Conservation (phyloP, 306 rosid genomes). For the Quercus rubra region DNA sequence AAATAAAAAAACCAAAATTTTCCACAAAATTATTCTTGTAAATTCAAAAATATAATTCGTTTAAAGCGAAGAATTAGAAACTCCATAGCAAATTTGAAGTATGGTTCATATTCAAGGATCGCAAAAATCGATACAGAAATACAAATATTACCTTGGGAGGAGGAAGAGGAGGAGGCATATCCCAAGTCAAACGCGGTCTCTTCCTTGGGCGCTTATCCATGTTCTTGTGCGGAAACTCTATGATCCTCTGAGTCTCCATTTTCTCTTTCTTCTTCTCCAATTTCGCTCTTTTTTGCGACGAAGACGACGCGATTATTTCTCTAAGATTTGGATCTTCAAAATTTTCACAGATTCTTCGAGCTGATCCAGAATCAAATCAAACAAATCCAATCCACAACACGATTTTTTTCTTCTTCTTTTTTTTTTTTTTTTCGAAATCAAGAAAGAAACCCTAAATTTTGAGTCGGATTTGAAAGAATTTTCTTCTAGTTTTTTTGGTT, state of each 20-base stretch:
- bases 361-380: not conserved
- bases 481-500: too few relatives aligned
- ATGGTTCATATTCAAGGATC: not conserved
- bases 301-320: conserved; percentile 1
- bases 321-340: conserved; percentile 10
- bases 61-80: too few relatives aligned
- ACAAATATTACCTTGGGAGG: conserved; percentile 47
- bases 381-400: not conserved
- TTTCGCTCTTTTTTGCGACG: not conserved
- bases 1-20: too few relatives aligned
- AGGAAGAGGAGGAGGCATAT: conserved; percentile 59
- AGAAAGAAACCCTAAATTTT: not conserved
- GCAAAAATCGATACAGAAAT: not conserved
- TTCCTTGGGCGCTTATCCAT: conserved; percentile 80
- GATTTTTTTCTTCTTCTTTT: not conserved
- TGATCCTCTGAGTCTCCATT: conserved; percentile 76
- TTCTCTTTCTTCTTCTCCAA: conserved; percentile 13
- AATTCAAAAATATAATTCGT: too few relatives aligned
- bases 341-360: not conserved
- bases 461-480: not conserved
- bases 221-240: conserved; percentile 64
- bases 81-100: too few relatives aligned
- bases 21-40: too few relatives aligned
- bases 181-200: conserved; percentile 78
- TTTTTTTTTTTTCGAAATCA: not conserved